phyloP scores from a whole-genome alignment of 2,329 filamentous ascomycete genomes.

The Pseudocercospora ulei region DNA sequence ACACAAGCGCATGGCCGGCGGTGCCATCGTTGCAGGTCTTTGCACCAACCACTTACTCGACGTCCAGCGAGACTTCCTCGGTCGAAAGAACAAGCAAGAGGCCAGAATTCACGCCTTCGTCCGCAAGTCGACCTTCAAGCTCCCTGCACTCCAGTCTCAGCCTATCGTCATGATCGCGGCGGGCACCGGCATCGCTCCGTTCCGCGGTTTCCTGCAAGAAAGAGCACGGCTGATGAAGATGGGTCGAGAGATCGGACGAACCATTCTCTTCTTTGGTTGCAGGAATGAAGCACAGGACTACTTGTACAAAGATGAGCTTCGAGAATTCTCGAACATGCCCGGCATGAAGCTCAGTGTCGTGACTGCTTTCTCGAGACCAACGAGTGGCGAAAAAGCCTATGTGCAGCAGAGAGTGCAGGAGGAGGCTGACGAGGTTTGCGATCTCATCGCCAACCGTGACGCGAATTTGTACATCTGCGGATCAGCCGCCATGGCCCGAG shows the following conservation, averaged over 20 bases:
- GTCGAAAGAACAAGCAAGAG: slow-evolving; percentile 27
- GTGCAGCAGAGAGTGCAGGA: slow-evolving; percentile 37
- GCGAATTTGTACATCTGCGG: slow-evolving; percentile 41
- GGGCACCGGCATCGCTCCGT: slow-evolving; percentile 45
- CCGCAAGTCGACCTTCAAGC: slow-evolving; percentile 37
- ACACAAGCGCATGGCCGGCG: slow-evolving; percentile 28
- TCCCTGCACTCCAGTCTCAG: slow-evolving; percentile 35
- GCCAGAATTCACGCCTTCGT: slow-evolving; percentile 33
- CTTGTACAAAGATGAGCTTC: slow-evolving; percentile 27
- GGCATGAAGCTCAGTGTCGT: slow-evolving; percentile 27
- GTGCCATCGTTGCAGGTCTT: slow-evolving; percentile 20
- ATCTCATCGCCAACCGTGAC: slow-evolving; percentile 31
- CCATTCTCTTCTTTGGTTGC: slow-evolving; percentile 32
- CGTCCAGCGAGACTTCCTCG: slow-evolving; percentile 34
- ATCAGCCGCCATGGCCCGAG: slow-evolving; percentile 38
- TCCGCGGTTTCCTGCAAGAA: slow-evolving; percentile 40
- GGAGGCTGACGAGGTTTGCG: slow-evolving; percentile 27
- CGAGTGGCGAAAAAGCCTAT: slow-evolving; percentile 29
- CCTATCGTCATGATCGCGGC: slow-evolving; percentile 48
- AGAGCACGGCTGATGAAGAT: slow-evolving; percentile 34
- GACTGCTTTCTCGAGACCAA: slow-evolving; percentile 32
- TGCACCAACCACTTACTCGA: slow-evolving; percentile 27
- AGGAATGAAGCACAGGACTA: slow-evolving; percentile 26
- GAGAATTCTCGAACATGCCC: slow-evolving; percentile 19
- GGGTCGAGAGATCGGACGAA: slow-evolving; percentile 22